phyloP scores from a whole-genome alignment of 2,329 filamentous ascomycete genomes.

The Exophiala calicioides region DNA sequence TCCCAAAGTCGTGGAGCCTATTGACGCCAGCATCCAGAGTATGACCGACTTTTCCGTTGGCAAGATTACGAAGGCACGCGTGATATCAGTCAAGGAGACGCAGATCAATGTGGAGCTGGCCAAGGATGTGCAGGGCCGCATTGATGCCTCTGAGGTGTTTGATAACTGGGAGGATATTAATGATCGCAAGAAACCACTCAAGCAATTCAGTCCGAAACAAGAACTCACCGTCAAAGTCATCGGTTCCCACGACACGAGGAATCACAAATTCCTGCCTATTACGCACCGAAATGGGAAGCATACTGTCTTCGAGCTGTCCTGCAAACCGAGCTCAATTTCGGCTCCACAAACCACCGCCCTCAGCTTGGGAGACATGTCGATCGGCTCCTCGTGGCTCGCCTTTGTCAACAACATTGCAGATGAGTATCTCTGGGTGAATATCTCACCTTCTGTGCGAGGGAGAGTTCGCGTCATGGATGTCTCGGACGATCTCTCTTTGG shows the following conservation, averaged over 20 bases:
- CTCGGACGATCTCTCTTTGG: conserved; percentile 78
- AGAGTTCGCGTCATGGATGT: conserved; percentile 80
- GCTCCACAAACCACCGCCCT: conserved; percentile 63
- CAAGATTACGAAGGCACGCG: conserved; percentile 70
- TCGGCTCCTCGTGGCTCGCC: conserved; percentile 71
- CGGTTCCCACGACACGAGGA: conserved; percentile 85
- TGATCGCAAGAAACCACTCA: conserved; percentile 78
- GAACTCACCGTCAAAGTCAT: conserved; percentile 74
- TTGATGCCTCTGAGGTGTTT: conserved; percentile 89
- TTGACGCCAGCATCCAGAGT: conserved; percentile 65
- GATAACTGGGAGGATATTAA: conserved; percentile 84
- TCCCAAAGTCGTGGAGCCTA: conserved; percentile 56
- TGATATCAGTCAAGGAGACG: conserved; percentile 84
- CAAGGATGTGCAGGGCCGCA: conserved; percentile 85
- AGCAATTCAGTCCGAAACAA: conserved; percentile 70
- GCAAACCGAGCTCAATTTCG: conserved; percentile 64
- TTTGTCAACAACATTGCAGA: conserved; percentile 88
- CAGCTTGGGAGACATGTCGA: conserved; percentile 69
- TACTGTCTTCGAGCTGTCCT: conserved; percentile 80
- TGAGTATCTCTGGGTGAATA: conserved; percentile 83
- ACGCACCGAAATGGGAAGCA: conserved; percentile 79
- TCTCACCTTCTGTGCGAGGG: conserved; percentile 85
- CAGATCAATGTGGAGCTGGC: conserved; percentile 89
- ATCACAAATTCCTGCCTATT: conserved; percentile 88
- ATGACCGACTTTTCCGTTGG: conserved; percentile 75